phyloP scores from a whole-genome alignment of 169 alveolate genomes.

The Eimeria acervulina region DNA sequence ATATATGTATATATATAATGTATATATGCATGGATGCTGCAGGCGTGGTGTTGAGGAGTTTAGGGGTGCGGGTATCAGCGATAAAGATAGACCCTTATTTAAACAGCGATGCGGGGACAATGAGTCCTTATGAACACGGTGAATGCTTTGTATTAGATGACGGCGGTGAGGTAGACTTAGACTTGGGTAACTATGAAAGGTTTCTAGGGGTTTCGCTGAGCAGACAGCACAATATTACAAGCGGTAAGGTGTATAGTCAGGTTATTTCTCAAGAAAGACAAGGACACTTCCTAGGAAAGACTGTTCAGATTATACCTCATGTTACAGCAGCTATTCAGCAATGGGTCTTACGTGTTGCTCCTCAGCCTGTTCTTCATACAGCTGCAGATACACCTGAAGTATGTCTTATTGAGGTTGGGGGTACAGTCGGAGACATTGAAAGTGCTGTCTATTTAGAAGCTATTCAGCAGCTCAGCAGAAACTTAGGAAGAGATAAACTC shows the following conservation, averaged over 20 bases:
- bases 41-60: slow-evolving; percentile 95
- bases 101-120: slow-evolving; percentile 97
- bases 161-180: slow-evolving; percentile 99
- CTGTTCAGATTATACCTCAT: slow-evolving; percentile 94
- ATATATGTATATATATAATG: too few relatives aligned
- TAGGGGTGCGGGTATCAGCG: slow-evolving; percentile 95
- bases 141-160: slow-evolving; percentile 97
- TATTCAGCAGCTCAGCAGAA: slow-evolving; percentile 92
- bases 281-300: slow-evolving; percentile 98
- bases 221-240: slow-evolving; percentile 94
- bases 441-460: slow-evolving; percentile 96
- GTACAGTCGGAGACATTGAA: slow-evolving; percentile 98
- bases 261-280: slow-evolving; percentile 95
- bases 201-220: slow-evolving; percentile 94
- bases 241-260: slow-evolving; percentile 97
- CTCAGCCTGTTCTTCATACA: slow-evolving; percentile 81
- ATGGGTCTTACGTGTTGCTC: slow-evolving; percentile 93
- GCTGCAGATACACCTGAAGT: slow-evolving; percentile 92
- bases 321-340: slow-evolving; percentile 89
- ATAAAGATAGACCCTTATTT: slow-evolving; percentile 98
- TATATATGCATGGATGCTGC: slow-evolving; percentile 89
- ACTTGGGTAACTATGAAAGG: slow-evolving; percentile 99
- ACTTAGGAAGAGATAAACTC: slow-evolving; percentile 92
- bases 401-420: slow-evolving; percentile 97
- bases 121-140: slow-evolving; percentile 99